Percentiles rank a stretch among this genome's conserved stretches.
These are phyloP conservation scores for Venturia oleaginea DNA, from an alignment of 2,329 filamentous ascomycete genomes.

Conservation along the genomic window DNA sequence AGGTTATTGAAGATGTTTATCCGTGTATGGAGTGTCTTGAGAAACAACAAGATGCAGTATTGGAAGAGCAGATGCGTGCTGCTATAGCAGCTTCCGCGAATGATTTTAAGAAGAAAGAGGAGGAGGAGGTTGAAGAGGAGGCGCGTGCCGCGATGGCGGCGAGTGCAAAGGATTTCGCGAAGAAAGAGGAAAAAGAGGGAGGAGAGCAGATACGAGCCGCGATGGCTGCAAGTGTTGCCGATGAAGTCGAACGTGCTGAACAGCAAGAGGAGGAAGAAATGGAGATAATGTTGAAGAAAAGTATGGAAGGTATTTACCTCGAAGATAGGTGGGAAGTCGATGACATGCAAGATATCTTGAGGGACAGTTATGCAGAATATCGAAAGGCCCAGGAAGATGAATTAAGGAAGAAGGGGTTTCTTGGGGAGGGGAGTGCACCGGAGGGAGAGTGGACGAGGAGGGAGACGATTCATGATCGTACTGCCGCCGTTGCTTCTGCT, in stretches of 20 bases:
- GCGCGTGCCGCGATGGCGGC: not conserved
- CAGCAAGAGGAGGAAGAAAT: not conserved
- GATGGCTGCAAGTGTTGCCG: not conserved
- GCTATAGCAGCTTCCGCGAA: not conserved
- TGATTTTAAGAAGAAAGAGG: not conserved
- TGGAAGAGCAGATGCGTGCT: not conserved
- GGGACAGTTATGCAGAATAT: not conserved
- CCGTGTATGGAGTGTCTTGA: not conserved
- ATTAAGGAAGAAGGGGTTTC: not conserved
- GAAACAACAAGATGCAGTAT: not conserved
- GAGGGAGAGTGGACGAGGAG: not conserved
- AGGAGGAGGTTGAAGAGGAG: not conserved
- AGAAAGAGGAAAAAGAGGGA: not conserved
- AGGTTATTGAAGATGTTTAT: not conserved
- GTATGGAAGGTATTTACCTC: not conserved
- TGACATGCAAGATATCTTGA: not conserved
- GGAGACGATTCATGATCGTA: conserved; percentile 3
- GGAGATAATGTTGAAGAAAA: not conserved
- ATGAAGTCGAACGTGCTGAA: not conserved
- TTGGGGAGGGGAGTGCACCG: not conserved
- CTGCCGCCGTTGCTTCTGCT: not conserved
- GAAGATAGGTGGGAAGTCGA: not conserved
- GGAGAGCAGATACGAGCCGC: not conserved
- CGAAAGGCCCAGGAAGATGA: not conserved
- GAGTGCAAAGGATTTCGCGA: not conserved